phyloP scores from a whole-genome alignment of 2,329 filamentous ascomycete genomes.

The Venturia carpophila region DNA sequence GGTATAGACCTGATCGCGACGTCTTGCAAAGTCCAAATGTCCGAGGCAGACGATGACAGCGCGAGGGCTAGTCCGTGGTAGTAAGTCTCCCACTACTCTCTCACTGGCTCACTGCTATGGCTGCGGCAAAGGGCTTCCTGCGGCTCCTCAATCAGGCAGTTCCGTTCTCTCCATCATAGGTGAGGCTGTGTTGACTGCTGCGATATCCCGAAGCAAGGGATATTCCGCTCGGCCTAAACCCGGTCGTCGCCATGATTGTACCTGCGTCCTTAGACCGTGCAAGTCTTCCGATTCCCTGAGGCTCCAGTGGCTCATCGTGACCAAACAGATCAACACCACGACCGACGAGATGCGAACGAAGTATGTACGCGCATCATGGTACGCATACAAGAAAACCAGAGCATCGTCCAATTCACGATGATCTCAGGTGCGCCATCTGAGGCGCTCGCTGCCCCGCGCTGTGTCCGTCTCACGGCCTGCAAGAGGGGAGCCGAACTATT shows the following conservation, averaged over 20 bases:
- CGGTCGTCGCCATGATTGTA: not conserved
- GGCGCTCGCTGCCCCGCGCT: not conserved
- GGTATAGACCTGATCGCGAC: no score
- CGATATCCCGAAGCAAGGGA: not conserved
- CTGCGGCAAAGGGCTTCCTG: no score
- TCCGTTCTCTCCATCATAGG: no score
- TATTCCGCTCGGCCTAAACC: no score
- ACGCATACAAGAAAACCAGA: not conserved
- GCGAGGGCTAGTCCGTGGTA: no score
- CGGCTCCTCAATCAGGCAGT: no score
- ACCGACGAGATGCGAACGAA: not conserved
- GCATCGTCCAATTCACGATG: not conserved
- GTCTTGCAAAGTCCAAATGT: no score
- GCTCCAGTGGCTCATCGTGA: not conserved
- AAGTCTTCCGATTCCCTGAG: not conserved
- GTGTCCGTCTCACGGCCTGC: not conserved
- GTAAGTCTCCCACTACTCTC: no score
- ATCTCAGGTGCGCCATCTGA: not conserved
- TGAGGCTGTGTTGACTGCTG: no score
- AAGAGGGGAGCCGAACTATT: slow-evolving; percentile 6
- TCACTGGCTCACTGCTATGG: no score
- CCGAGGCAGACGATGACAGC: no score
- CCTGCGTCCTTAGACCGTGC: not conserved
- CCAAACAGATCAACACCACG: slow-evolving; percentile 1
- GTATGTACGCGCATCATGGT: not conserved